Base-by-base conservation (phyloP, 768 basidiomycete genomes). In the Pleurotus citrinopileatus region DNA sequence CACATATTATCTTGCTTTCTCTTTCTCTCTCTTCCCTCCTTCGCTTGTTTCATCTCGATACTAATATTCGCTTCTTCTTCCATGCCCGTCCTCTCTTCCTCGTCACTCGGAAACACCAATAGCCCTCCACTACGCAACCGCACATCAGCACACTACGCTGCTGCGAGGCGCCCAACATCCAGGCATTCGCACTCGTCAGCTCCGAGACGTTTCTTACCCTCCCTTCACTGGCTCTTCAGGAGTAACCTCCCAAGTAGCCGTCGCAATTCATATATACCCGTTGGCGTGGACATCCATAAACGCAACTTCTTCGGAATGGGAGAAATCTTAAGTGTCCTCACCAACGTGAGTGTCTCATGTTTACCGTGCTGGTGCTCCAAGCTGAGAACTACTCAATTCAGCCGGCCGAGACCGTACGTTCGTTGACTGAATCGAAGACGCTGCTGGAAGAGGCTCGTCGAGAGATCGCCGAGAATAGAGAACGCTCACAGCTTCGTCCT, bases 371-470 rank as follows among this genome's bases (percentile, higher is more conserved):
- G n/a, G n/a, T n/a, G n/a, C n/a, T n/a, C n/a, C n/a, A n/a, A n/a
- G n/a, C n/a, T n/a, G n/a, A n/a, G n/a, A n/a, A n/a, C n/a, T n/a
- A n/a, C n/a, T n/a, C n/a, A 34, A 34, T 34, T 6, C 40, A 92
- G 89, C 91, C 91, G 2, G 83, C 83, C 56, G 84, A 89, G 59
- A 89, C 89, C 2, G 79, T 91, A 1, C 83, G 89, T 23, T 89
- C 86, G 6, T 77, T 94, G 34, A 84, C 87, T 1, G 91, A 94
- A 64, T 89, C 89, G 2, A 84, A 77, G 57, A 80, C 78, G 47
- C 75, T 89, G 48, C 73, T 93, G 1, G 89, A 91, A 15, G 90
- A 94, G 61, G 86, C 89, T 37, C 80, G 86, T 17, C 77, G 80
- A 25, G 91, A 93, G 63, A 81, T 93, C 32, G 75, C 71, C 17